A percentile compares a stretch with the other conserved stretches of the same genome.
Conservation (phyloP, 208 protist genomes). For the Vickermania ingenoplastis region DNA sequence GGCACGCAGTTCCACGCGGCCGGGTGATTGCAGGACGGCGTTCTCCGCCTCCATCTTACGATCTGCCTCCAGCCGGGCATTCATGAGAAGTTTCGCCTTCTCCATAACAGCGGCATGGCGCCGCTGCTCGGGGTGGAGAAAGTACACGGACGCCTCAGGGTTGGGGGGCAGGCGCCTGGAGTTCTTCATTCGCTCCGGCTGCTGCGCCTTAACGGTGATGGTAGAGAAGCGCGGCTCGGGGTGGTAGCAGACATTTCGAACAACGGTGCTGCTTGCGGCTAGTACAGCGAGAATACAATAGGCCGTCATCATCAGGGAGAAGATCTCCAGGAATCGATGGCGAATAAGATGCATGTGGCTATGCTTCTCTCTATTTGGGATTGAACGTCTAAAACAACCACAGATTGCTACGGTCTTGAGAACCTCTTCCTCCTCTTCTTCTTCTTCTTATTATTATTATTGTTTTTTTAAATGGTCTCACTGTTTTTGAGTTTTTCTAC, state of each 20-base stretch:
- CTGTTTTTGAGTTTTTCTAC: too few relatives aligned
- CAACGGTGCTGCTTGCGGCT: conserved; percentile 24
- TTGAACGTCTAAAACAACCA: too few relatives aligned
- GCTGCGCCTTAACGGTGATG: conserved; percentile 19
- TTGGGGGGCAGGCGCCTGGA: conserved; percentile 10
- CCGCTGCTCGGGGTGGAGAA: not conserved
- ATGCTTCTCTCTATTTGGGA: not conserved
- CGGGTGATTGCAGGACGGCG: not conserved
- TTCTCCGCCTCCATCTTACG: not conserved
- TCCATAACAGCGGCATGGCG: not conserved
- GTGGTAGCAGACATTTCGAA: conserved; percentile 11
- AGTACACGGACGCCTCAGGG: not conserved
- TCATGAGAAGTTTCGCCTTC: not conserved
- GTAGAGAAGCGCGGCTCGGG: conserved; percentile 16
- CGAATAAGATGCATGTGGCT: conserved; percentile 32
- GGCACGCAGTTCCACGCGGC: not conserved
- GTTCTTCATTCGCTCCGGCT: conserved; percentile 12
- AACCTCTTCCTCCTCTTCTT: too few relatives aligned
- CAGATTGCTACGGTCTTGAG: too few relatives aligned
- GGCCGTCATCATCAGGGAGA: conserved; percentile 17
- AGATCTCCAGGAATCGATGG: conserved; percentile 30
- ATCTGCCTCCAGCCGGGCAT: not conserved
- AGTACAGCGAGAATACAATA: conserved; percentile 20
- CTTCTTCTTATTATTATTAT: too few relatives aligned
- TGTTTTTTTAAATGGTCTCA: too few relatives aligned